Evolutionary conservation across 371 early-diverging fungal genomes (phyloP), one percentile per base, ranked within the genome.

Genomic region (Coemansia sp.): DNA sequence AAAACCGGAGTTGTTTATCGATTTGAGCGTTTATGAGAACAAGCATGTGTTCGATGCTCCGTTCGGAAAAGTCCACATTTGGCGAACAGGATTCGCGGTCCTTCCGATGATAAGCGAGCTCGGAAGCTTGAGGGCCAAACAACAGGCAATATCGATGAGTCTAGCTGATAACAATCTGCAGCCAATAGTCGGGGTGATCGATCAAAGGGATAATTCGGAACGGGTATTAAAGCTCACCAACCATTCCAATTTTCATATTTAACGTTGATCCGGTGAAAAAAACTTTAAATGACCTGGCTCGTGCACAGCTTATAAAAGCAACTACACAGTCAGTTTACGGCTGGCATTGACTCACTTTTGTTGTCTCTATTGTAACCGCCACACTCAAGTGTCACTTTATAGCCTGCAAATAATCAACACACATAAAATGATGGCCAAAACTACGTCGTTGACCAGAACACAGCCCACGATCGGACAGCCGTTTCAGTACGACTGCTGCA

Each of bases 401-500:
- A 12, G 1, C 5, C 44, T 16, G n/a, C 44, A 44, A 44, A 44
- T 16, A 44, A 44, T n/a, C 44, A 44, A 16, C n/a, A 44, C 44
- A 44, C 44, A 44, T 5, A n/a, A 28, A 18, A 55, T 55, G 33
- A 4, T 5, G 33, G 26, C 30, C 16, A 55, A 18, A 30, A 23
- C 61, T 28, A 11, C 9, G 48, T 28, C 48, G 23, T 25, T 59
- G 47, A 23, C 44, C 26, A 18, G 30, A 1, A 9, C 65, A 11
- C 48, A 59, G 39, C 62, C 61, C 8, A 5, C 42, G 9, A 55
- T 55, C 48, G 57, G 50, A 40, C 64, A 54, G 5, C 57, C 40
- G 12, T 60, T 57, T 21, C 26, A 65, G 20, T 48, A 28, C 18
- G 62, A 66, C 42, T 62, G 57, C 52, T 21, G 62, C 28, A 60